These are phyloP conservation scores for Flaveria brownii DNA, from an alignment of 129 eudicot genomes.

Conservation along the genomic window DNA sequence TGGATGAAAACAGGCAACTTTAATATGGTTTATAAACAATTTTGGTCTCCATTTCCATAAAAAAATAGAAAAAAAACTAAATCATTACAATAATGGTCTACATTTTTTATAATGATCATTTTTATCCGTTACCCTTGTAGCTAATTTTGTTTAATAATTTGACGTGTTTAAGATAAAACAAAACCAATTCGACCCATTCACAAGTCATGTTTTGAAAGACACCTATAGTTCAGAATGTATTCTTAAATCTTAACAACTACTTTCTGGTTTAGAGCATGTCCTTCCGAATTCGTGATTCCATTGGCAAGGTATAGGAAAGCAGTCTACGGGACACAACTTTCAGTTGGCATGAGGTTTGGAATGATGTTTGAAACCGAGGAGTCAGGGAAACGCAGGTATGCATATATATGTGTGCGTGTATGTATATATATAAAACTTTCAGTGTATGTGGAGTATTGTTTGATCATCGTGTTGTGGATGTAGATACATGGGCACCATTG, in stretches of 20 bases:
- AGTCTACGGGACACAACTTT: constrained; percentile 75
- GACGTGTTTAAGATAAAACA: constrained; percentile 9
- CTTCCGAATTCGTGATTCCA: constrained; percentile 93
- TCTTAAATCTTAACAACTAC: background rate
- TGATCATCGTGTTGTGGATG: constrained; percentile 8
- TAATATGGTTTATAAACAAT: background rate
- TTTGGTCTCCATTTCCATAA: background rate
- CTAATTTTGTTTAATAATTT: background rate
- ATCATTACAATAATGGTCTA: background rate
- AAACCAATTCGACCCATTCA: background rate
- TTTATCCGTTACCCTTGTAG: background rate
- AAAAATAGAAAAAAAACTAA: background rate
- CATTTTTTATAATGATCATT: background rate
- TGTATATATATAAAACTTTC: background rate
- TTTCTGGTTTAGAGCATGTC: constrained; percentile 77
- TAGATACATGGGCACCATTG: constrained; percentile 98
- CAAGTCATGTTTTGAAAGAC: background rate
- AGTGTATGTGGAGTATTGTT: background rate
- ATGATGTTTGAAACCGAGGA: constrained; percentile 99
- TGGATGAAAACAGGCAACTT: background rate
- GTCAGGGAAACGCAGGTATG: constrained; percentile 89
- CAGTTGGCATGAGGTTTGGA: constrained; percentile 96
- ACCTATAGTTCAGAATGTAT: background rate
- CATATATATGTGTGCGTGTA: background rate
- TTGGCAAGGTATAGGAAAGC: constrained; percentile 68